Base-by-base conservation (phyloP, 164 flowering plant genomes). In the Magnolia officinalis region DNA sequence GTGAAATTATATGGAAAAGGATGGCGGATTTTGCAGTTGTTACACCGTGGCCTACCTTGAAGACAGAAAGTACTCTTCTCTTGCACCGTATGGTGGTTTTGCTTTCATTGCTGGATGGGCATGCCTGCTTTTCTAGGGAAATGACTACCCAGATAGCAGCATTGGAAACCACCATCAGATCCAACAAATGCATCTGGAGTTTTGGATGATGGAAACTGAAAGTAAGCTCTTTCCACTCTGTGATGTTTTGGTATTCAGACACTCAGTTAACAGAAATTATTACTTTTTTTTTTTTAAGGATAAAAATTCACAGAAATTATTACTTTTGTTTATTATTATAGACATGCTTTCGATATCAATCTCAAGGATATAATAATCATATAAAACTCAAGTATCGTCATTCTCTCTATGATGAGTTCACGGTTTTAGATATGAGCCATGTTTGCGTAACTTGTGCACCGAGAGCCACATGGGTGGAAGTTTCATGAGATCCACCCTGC, bases 21-120 rank as follows among this genome's bases (percentile, higher is more conserved):
- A 18, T 74, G 21, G 69, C 45, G 75, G 21, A 65, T 80, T 77
- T 73, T 88, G 83, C 85, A 93, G 98, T 87, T 95, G 98, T 71
- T 93, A 92, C 74, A 76, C 87, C 1, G 94, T 85, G 68, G 98
- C 99, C 2, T 83, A 79, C 58, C 88, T 90, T 67, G 99, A 96
- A 81, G 98, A 96, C 81, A 86, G 95, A 79, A 90, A 86, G 76
- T 96, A 89, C 78, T 78, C 93, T 50, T 68, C 59, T 24, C 69
- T 91, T 63, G 97, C 97, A 73, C 99, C 98, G 19, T 81, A 89
- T 81, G 99, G 98, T 59, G 99, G 98, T 89, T 92, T 92, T 85
- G 97, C 97, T 7, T 92, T 95, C 72, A 88, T 95, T 59, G 95
- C 83, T 79, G 99, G 89, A 63, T 95, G 98, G 99, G 95, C 87